Conservation (phyloP, 2,329 filamentous ascomycete genomes). For the Kalmusia sp. region DNA sequence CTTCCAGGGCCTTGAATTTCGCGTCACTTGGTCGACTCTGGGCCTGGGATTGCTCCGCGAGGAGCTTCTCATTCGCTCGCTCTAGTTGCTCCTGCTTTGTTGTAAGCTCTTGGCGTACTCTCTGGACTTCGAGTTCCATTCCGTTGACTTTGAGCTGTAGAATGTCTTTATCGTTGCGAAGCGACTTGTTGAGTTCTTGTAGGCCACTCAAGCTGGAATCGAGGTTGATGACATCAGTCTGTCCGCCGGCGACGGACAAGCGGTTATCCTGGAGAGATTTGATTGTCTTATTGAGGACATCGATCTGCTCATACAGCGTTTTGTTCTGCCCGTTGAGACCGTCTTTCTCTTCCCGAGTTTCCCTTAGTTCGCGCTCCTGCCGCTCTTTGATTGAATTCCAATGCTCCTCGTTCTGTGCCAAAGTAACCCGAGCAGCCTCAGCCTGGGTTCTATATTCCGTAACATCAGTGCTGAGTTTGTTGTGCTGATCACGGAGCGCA, state of each 20-base stretch:
- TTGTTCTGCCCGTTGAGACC: slow-evolving; percentile 90
- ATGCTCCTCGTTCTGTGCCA: slow-evolving; percentile 82
- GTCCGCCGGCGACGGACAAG: slow-evolving; percentile 59
- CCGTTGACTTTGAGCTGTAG: slow-evolving; percentile 95
- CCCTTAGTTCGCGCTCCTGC: slow-evolving; percentile 82
- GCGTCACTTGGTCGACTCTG: slow-evolving; percentile 76
- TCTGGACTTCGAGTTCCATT: slow-evolving; percentile 84
- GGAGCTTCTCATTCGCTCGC: slow-evolving; percentile 84
- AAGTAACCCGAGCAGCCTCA: slow-evolving; percentile 80
- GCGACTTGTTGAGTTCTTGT: slow-evolving; percentile 88
- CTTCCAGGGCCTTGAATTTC: slow-evolving; percentile 88
- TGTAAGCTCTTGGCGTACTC: slow-evolving; percentile 87
- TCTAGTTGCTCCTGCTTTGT: slow-evolving; percentile 89
- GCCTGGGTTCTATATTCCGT: slow-evolving; percentile 79
- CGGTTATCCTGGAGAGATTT: slow-evolving; percentile 79
- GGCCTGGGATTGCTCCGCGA: slow-evolving; percentile 80
- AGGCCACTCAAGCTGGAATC: slow-evolving; percentile 75
- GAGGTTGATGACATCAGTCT: slow-evolving; percentile 57
- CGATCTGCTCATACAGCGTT: slow-evolving; percentile 86
- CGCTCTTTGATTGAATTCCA: slow-evolving; percentile 84
- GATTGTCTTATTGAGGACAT: slow-evolving; percentile 82
- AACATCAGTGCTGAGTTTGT: slow-evolving; percentile 80
- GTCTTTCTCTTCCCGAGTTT: slow-evolving; percentile 79
- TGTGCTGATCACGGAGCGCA: slow-evolving; percentile 78
- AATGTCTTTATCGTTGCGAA: slow-evolving; percentile 96